phyloP scores from a whole-genome alignment of 2,329 filamentous ascomycete species.

The Talaromyces verruculosus region DNA sequence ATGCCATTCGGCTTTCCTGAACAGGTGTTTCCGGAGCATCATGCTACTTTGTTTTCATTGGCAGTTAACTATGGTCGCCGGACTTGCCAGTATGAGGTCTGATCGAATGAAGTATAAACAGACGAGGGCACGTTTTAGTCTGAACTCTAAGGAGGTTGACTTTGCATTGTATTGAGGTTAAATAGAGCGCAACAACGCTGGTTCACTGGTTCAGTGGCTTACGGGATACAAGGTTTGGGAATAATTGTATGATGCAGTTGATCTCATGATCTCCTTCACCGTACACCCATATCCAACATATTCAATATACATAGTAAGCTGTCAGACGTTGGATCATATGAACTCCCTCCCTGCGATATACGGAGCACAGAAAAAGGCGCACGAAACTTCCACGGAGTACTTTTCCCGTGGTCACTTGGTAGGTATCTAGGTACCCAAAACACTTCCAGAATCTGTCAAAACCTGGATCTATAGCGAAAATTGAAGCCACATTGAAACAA shows the following conservation, averaged over 20 bases:
- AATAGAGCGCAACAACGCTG: background rate
- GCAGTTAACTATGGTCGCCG: background rate
- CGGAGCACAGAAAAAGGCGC: background rate
- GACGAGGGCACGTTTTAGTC: background rate
- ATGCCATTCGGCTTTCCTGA: background rate
- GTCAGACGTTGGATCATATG: background rate
- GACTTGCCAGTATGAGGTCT: background rate
- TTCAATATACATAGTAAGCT: background rate
- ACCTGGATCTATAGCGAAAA: background rate
- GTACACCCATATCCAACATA: background rate
- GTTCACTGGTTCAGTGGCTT: background rate
- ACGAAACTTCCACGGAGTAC: background rate
- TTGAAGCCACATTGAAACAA: background rate
- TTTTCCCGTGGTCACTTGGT: background rate
- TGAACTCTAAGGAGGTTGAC: background rate
- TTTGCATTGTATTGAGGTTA: background rate
- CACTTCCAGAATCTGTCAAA: background rate
- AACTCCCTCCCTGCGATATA: background rate
- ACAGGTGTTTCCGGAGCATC: background rate
- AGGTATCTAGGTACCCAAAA: background rate
- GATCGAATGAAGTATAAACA: constrained; percentile 8
- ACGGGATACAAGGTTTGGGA: background rate
- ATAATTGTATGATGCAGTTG: background rate
- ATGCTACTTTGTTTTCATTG: background rate
- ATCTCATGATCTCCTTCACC: constrained; percentile 8